Percentiles rank a stretch among this genome's conserved stretches.
These are phyloP conservation scores for Sugiyamaella smithiae DNA, from an alignment of 805 yeast species.

Conservation along the genomic window DNA sequence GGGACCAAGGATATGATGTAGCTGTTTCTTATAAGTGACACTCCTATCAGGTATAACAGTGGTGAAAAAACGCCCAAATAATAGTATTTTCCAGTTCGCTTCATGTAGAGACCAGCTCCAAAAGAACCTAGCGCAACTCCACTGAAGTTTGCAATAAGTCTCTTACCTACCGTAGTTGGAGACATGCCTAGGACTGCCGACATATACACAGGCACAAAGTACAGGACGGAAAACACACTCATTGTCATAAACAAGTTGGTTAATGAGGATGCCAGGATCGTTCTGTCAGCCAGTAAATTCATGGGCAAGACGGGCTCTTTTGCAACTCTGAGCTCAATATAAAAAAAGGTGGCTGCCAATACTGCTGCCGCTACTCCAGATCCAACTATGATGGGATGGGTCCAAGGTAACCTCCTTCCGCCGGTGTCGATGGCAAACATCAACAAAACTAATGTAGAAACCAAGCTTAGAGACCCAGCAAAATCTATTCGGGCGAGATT, in stretches of 20 bases:
- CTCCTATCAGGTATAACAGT: constrained; percentile 47
- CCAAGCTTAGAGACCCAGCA: constrained; percentile 60
- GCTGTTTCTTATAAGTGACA: constrained; percentile 34
- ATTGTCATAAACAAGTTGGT: constrained; percentile 70
- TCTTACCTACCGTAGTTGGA: constrained; percentile 56
- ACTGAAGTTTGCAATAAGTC: constrained; percentile 53
- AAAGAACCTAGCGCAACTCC: constrained; percentile 69
- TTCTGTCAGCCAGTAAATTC: constrained; percentile 52
- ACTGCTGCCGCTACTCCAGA: constrained; percentile 37
- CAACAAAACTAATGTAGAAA: constrained; percentile 53
- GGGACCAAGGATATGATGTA: background rate
- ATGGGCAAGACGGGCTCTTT: constrained; percentile 68
- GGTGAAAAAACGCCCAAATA: constrained; percentile 44
- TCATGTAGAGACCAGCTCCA: constrained; percentile 64
- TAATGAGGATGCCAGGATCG: constrained; percentile 62
- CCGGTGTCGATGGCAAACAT: constrained; percentile 66
- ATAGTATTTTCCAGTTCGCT: constrained; percentile 62
- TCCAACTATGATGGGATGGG: constrained; percentile 41
- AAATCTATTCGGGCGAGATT: constrained; percentile 63
- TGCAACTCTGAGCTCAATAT: constrained; percentile 51
- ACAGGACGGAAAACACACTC: constrained; percentile 60
- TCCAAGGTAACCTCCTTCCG: constrained; percentile 53
- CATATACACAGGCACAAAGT: constrained; percentile 68
- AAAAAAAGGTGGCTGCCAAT: constrained; percentile 42
- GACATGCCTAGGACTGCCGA: constrained; percentile 50